Percentiles rank a stretch among this genome's conserved stretches.
Evolutionary conservation across 2,329 filamentous ascomycete species (phyloP).

Genomic region (Phialophora macrospora): DNA sequence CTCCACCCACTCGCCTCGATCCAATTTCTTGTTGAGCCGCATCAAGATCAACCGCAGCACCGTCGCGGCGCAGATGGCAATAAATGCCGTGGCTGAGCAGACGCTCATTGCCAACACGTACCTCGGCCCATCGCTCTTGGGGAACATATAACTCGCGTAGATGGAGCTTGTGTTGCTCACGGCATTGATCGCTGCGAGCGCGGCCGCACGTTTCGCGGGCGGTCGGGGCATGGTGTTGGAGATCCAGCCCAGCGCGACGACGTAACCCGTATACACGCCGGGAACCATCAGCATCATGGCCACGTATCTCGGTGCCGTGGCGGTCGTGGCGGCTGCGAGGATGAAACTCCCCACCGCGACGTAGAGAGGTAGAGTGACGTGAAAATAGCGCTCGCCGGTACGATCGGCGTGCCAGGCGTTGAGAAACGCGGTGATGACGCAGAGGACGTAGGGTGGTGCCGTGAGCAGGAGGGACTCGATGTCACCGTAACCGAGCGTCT

Average conservation of each 20-base stretch:
- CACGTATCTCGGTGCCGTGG: conserved; percentile 67
- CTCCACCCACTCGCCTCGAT: conserved; percentile 63
- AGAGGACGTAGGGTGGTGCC: conserved; percentile 58
- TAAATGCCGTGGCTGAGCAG: conserved; percentile 67
- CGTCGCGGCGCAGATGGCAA: conserved; percentile 68
- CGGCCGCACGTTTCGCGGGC: conserved; percentile 73
- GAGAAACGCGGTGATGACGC: conserved; percentile 61
- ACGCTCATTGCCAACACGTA: conserved; percentile 67
- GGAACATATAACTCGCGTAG: conserved; percentile 72
- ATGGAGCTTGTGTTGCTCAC: conserved; percentile 72
- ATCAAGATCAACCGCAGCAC: conserved; percentile 67
- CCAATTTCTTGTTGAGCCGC: conserved; percentile 71
- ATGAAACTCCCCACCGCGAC: conserved; percentile 70
- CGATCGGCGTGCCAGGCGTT: conserved; percentile 66
- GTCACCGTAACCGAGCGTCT: conserved; percentile 70
- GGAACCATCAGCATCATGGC: conserved; percentile 72
- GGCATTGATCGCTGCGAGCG: conserved; percentile 76
- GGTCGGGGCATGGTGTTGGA: conserved; percentile 75
- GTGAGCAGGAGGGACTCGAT: conserved; percentile 55
- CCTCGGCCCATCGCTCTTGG: conserved; percentile 49
- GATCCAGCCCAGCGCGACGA: conserved; percentile 74
- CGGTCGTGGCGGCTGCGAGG: conserved; percentile 66
- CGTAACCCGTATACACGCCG: conserved; percentile 60
- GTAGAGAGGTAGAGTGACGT: conserved; percentile 66
- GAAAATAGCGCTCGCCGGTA: conserved; percentile 72